These are phyloP conservation scores for Scytalidium lignicola DNA, from an alignment of 2,329 filamentous ascomycete species.

Conservation along the genomic window DNA sequence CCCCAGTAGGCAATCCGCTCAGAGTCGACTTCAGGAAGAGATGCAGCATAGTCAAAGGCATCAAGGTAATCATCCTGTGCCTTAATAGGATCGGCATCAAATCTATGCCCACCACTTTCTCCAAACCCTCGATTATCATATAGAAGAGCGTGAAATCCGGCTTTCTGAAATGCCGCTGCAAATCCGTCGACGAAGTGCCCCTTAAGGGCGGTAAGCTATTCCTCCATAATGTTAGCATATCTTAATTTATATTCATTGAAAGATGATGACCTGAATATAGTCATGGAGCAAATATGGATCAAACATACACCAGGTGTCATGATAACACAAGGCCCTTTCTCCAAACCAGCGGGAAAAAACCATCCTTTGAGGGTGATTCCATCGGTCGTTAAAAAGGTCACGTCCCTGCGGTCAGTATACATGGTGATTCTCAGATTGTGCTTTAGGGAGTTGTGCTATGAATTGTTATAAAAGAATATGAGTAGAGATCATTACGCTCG, in stretches of 20 bases:
- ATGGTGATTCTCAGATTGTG: too few species aligned
- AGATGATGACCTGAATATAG: too few species aligned
- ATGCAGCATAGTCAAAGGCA: constrained; percentile 31
- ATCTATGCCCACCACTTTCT: constrained; percentile 25
- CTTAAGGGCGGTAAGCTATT: constrained; percentile 6
- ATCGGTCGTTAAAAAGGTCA: constrained; percentile 35
- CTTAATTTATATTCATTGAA: too few species aligned
- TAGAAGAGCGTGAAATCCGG: constrained; percentile 20
- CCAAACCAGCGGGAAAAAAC: constrained; percentile 26
- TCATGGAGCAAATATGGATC: too few species aligned
- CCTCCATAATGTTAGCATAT: constrained; percentile 4
- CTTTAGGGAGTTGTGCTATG: too few species aligned
- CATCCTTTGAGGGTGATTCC: constrained; percentile 31
- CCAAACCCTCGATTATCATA: constrained; percentile 31
- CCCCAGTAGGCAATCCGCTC: constrained; percentile 31
- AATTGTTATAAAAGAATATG: too few species aligned
- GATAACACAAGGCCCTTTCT: constrained; percentile 10
- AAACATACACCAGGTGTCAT: constrained; percentile 12
- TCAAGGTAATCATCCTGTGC: constrained; percentile 30
- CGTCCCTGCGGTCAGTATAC: constrained; percentile 13
- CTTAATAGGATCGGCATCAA: constrained; percentile 23
- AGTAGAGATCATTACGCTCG: too few species aligned
- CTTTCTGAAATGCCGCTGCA: constrained; percentile 14
- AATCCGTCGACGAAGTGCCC: constrained; percentile 6
- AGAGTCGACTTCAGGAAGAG: constrained; percentile 23